Evolutionary conservation across 441 rosid species (phyloP).

Genomic region (Corymbia calophylla): DNA sequence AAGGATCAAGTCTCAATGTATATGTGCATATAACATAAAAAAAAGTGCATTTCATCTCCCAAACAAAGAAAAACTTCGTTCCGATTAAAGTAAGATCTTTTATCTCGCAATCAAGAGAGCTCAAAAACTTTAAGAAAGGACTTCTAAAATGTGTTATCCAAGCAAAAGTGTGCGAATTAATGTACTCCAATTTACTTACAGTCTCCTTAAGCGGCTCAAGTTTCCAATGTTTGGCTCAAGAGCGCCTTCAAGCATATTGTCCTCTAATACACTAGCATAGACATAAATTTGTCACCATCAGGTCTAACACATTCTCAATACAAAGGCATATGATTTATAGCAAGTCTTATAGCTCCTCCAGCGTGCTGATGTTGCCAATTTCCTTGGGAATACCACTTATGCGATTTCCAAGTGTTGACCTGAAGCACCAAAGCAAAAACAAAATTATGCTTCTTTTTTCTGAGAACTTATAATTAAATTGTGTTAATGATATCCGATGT

Average conservation of each 20-base stretch:
- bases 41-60: neutral
- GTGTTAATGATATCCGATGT: neutral
- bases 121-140: neutral
- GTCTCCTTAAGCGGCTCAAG: conserved; percentile 30
- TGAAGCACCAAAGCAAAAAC: conserved; percentile 2
- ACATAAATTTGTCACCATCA: neutral
- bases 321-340: neutral
- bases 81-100: neutral
- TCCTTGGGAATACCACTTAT: conserved; percentile 62
- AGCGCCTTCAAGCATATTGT: conserved; percentile 52
- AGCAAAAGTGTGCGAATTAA: neutral
- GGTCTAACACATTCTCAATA: neutral
- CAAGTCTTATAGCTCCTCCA: conserved; percentile 47
- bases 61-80: neutral
- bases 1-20: neutral
- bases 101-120: neutral
- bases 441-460: neutral
- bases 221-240: conserved; percentile 61
- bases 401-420: conserved; percentile 57
- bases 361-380: conserved; percentile 44
- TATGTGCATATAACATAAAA: neutral
- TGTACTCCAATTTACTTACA: conserved; percentile 32
- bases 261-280: conserved; percentile 46
- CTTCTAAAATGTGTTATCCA: neutral
- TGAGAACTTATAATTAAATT: neutral